Conservation (phyloP, 768 basidiomycete species). For the Basidioascus undulatus region DNA sequence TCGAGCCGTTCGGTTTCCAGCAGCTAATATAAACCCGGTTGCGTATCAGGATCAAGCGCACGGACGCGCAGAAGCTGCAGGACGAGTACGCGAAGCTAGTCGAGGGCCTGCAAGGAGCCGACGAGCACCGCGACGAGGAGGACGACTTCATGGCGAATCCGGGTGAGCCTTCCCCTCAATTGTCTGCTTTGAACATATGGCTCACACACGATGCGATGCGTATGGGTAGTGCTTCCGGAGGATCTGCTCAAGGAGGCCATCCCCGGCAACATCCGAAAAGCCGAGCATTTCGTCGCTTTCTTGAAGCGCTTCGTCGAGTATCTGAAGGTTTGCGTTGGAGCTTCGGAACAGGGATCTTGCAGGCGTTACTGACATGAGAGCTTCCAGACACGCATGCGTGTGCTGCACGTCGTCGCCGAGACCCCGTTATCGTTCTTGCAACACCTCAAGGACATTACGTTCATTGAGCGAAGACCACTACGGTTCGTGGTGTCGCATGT, state of each 20-base stretch:
- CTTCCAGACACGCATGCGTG: constrained; percentile 84
- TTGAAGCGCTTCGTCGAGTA: constrained; percentile 96
- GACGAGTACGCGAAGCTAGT: constrained; percentile 92
- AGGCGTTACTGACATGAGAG: background rate
- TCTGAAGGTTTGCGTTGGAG: constrained; percentile 41
- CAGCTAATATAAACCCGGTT: background rate
- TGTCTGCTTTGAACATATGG: background rate
- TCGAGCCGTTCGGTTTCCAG: background rate
- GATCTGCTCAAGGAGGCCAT: constrained; percentile 87
- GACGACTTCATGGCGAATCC: constrained; percentile 80
- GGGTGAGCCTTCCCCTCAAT: constrained; percentile 23
- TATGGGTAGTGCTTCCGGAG: constrained; percentile 50
- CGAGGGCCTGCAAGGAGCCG: constrained; percentile 47
- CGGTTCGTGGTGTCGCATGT: constrained; percentile 28
- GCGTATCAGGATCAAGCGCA: constrained; percentile 54
- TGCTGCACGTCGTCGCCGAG: constrained; percentile 96
- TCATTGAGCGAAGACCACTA: constrained; percentile 79
- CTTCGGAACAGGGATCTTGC: background rate
- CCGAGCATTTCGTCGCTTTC: constrained; percentile 97
- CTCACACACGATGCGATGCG: background rate
- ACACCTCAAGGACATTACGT: constrained; percentile 95
- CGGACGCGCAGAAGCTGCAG: constrained; percentile 78
- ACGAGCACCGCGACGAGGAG: constrained; percentile 31
- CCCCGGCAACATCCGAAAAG: constrained; percentile 93
- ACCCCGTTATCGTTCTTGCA: constrained; percentile 91